A percentile compares a stretch with the other conserved stretches of the same genome.
phyloP scores from a whole-genome alignment of 75 land plant species.

The Ceratopteris richardii region DNA sequence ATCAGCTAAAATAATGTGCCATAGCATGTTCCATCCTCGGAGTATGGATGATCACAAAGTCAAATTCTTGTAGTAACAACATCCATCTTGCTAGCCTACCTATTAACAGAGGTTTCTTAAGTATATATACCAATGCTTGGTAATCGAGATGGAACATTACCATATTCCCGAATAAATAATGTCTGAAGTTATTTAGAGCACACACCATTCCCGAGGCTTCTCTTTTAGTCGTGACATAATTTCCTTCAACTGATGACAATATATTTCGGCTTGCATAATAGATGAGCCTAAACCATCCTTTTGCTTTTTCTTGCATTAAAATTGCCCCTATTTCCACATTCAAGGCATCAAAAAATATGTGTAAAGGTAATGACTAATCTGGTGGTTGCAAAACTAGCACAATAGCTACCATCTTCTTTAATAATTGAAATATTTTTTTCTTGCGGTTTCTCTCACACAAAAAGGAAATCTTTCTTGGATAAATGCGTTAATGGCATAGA shows the following conservation, averaged over 20 bases:
- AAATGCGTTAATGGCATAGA: no score
- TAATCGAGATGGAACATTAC: background rate
- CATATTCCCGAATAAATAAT: background rate
- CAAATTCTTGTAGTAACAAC: slow-evolving; percentile 7
- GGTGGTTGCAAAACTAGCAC: background rate
- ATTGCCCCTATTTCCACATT: no score
- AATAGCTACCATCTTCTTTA: no score
- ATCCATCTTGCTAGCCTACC: background rate
- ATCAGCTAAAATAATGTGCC: background rate
- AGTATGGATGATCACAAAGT: background rate
- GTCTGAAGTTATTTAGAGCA: background rate
- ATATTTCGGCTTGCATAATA: background rate
- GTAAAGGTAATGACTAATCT: background rate
- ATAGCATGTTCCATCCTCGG: background rate
- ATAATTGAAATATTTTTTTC: no score
- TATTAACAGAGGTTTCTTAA: background rate
- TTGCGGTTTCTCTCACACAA: background rate
- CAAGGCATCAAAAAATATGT: slow-evolving; percentile 1
- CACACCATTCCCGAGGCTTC: no score
- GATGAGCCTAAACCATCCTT: no score
- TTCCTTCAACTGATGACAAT: background rate
- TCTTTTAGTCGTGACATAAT: background rate
- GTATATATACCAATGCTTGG: background rate
- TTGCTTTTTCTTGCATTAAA: no score
- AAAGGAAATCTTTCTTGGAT: no score